Conservation (phyloP, 1,284 basidiomycete genomes). For the Ganoderma sp. region DNA sequence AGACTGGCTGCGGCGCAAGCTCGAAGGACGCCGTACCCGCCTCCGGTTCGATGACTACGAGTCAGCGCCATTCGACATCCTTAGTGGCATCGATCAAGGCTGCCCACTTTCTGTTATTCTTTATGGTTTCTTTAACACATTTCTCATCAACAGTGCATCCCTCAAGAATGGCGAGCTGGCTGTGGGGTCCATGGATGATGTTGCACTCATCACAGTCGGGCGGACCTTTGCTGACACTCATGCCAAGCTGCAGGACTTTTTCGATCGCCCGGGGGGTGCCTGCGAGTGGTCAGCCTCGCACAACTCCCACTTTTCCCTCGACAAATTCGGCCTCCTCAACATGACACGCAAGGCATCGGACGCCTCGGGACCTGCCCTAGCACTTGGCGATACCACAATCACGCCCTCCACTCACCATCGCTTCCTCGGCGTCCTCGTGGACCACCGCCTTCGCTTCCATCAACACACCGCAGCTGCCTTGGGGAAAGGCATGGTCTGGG, state of each 20-base stretch:
- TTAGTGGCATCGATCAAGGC: slow-evolving; percentile 43
- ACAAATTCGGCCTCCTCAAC: slow-evolving; percentile 24
- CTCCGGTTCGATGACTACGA: slow-evolving; percentile 41
- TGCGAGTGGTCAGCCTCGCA: slow-evolving; percentile 15
- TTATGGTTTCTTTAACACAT: slow-evolving; percentile 42
- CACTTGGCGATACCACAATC: slow-evolving; percentile 21
- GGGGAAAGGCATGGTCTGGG: slow-evolving; percentile 39
- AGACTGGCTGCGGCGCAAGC: slow-evolving; percentile 33
- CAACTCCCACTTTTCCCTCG: slow-evolving; percentile 10
- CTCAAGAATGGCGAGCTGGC: slow-evolving; percentile 27
- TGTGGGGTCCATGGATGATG: slow-evolving; percentile 41
- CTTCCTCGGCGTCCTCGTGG: slow-evolving; percentile 45
- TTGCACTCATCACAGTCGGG: slow-evolving; percentile 16
- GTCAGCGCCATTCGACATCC: slow-evolving; percentile 34
- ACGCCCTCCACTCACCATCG: slow-evolving; percentile 32
- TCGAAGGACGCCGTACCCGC: slow-evolving; percentile 34
- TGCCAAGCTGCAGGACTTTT: no score
- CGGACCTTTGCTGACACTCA: slow-evolving; percentile 11
- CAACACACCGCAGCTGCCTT: slow-evolving; percentile 40
- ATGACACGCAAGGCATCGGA: not conserved
- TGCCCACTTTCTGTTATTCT: slow-evolving; percentile 35
- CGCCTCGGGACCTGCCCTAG: slow-evolving; percentile 22
- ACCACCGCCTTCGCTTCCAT: slow-evolving; percentile 43
- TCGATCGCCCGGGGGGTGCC: no score
- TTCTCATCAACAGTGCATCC: slow-evolving; percentile 31